Conservation (phyloP, 768 basidiomycete genomes). For the Antrodiella citrinella region DNA sequence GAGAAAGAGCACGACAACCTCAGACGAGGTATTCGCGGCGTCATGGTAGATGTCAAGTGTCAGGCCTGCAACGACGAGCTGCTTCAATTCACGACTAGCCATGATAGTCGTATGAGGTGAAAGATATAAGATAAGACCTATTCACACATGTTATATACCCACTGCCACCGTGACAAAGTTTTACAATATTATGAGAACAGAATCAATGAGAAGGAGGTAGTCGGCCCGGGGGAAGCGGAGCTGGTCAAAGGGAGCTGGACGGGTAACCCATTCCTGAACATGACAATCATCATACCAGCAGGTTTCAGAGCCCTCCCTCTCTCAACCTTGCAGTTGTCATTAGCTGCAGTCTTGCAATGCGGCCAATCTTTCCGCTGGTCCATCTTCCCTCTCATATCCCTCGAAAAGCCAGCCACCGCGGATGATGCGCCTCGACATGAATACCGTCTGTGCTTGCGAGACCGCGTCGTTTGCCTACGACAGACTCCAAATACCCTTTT, state of each 20-base stretch:
- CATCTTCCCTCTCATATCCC: conserved; percentile 31
- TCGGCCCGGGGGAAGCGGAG: not conserved
- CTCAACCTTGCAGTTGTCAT: conserved; percentile 60
- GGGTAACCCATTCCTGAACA: not conserved
- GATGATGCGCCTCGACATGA: conserved; percentile 37
- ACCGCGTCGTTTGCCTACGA: conserved; percentile 78
- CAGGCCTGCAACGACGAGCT: conserved; percentile 22
- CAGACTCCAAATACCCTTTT: conserved; percentile 58
- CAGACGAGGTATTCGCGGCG: conserved; percentile 8
- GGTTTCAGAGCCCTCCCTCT: conserved; percentile 54
- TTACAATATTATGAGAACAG: too few relatives aligned
- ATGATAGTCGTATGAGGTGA: too few relatives aligned
- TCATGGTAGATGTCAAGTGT: conserved; percentile 20
- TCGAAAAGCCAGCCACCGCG: conserved; percentile 7
- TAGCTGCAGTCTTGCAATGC: conserved; percentile 69
- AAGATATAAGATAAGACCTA: too few relatives aligned
- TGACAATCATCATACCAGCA: conserved; percentile 1
- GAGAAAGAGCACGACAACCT: conserved; percentile 32
- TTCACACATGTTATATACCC: too few relatives aligned
- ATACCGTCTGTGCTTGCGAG: conserved; percentile 72
- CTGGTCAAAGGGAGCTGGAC: not conserved
- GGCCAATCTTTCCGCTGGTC: conserved; percentile 88
- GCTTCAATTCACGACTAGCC: conserved; percentile 17
- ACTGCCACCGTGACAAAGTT: too few relatives aligned
- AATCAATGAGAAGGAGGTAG: not conserved